Evolutionary conservation across 78 protist species (phyloP).

Genomic region (Corallochytrium limacisporum): DNA sequence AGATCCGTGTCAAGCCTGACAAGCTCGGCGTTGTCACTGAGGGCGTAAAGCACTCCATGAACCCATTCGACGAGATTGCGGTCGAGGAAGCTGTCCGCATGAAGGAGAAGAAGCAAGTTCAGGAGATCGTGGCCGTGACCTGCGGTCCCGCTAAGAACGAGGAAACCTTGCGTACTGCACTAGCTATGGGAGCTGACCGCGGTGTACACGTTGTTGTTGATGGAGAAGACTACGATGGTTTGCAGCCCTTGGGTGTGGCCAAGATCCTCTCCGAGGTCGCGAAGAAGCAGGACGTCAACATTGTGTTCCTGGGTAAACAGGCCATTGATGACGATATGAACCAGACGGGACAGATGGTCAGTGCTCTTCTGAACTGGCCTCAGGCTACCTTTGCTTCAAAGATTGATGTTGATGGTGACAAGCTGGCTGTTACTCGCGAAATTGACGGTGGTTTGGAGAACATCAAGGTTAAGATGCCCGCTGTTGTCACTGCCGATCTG

Average conservation of each 20-base stretch:
- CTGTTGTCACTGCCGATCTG: conserved; percentile 82
- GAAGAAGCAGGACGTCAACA: conserved; percentile 32
- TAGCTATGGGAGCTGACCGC: conserved; percentile 93
- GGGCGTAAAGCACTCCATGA: conserved; percentile 79
- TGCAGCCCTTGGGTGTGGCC: conserved; percentile 81
- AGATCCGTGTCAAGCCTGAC: conserved; percentile 76
- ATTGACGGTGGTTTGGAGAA: conserved; percentile 89
- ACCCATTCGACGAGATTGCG: conserved; percentile 95
- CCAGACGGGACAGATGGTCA: conserved; percentile 85
- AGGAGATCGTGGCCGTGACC: conserved; percentile 79
- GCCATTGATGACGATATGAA: conserved; percentile 89
- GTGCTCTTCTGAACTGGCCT: conserved; percentile 82
- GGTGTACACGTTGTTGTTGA: conserved; percentile 69
- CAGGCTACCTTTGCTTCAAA: conserved; percentile 44
- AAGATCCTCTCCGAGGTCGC: conserved; percentile 58
- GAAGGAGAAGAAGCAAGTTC: conserved; percentile 46
- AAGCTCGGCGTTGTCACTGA: conserved; percentile 72
- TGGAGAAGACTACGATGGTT: background rate
- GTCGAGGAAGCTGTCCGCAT: conserved; percentile 72
- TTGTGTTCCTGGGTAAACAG: conserved; percentile 73
- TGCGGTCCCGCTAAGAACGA: conserved; percentile 50
- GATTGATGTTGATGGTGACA: conserved; percentile 24
- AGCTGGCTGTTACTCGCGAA: conserved; percentile 64
- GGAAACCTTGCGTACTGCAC: conserved; percentile 64
- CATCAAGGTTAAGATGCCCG: conserved; percentile 66